Conservation (phyloP, 2,329 filamentous ascomycete species). For the Trichoderma sp. region DNA sequence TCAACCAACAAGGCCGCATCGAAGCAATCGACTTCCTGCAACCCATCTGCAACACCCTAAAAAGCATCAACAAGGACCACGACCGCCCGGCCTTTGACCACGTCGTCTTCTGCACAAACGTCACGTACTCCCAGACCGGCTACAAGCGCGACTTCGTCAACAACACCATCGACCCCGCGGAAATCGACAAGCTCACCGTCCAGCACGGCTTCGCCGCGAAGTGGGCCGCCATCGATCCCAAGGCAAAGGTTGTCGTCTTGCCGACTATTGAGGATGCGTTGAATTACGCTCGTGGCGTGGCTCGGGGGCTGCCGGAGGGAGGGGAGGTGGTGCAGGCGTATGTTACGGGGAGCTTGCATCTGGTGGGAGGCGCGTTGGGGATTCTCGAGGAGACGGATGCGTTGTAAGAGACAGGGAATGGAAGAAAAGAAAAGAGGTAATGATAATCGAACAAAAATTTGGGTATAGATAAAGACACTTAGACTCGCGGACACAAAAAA, state of each 20-base stretch:
- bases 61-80: conserved; percentile 26
- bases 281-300: conserved; percentile 37
- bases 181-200: conserved; percentile 49
- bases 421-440: neutral
- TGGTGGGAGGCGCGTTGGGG: conserved; percentile 55
- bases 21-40: conserved; percentile 54
- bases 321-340: conserved; percentile 45
- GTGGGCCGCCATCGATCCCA: conserved; percentile 48
- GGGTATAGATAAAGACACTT: neutral
- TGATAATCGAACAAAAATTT: neutral
- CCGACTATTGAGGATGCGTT: conserved; percentile 57
- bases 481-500: neutral
- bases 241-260: conserved; percentile 44
- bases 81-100: conserved; percentile 57
- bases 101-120: conserved; percentile 80
- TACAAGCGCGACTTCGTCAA: conserved; percentile 59
- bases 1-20: conserved; percentile 73
- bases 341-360: conserved; percentile 61
- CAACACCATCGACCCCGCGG: conserved; percentile 49
- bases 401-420: conserved; percentile 28
- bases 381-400: conserved; percentile 48
- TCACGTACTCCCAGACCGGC: conserved; percentile 49
- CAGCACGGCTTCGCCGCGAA: conserved; percentile 52
- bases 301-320: conserved; percentile 25
- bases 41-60: conserved; percentile 40